These are phyloP conservation scores for Globisporangium carolinianum DNA, from an alignment of 352 stramenopile species.

Conservation along the genomic window DNA sequence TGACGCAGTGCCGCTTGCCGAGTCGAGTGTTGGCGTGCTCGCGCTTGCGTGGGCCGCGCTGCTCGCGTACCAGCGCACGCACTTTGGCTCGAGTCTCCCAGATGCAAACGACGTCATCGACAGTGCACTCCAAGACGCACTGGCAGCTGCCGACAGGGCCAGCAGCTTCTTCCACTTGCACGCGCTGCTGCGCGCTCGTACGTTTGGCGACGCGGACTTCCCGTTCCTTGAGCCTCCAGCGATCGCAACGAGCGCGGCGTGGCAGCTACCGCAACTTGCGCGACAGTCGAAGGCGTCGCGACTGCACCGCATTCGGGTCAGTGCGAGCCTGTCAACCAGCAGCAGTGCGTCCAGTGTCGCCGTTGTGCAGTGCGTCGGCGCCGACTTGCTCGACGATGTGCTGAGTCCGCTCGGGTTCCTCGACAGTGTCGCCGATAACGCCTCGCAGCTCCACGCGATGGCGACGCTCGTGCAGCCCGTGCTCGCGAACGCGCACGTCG, in stretches of 20 bases:
- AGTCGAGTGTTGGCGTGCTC: conserved; percentile 25
- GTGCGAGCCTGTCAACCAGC: too few relatives aligned
- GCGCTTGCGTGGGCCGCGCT: conserved; percentile 46
- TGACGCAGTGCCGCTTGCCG: conserved; percentile 12
- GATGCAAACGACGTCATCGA: conserved; percentile 12
- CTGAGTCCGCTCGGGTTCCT: conserved; percentile 46
- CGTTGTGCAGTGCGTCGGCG: conserved; percentile 45
- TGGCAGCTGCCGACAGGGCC: conserved; percentile 29
- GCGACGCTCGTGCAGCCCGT: conserved; percentile 51
- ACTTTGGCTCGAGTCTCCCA: background rate
- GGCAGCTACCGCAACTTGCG: conserved; percentile 18
- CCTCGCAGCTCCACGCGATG: conserved; percentile 49
- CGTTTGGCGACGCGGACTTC: conserved; percentile 25
- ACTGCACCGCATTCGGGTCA: conserved; percentile 4
- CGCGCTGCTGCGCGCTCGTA: conserved; percentile 30
- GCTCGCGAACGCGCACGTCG: conserved; percentile 32
- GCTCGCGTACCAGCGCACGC: conserved; percentile 25
- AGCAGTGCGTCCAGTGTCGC: conserved; percentile 6
- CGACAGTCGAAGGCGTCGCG: conserved; percentile 1
- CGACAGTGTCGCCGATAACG: conserved; percentile 25
- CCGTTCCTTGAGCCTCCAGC: conserved; percentile 23
- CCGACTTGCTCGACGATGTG: conserved; percentile 53
- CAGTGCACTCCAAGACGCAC: conserved; percentile 29
- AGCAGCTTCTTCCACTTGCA: conserved; percentile 57
- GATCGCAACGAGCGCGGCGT: conserved; percentile 20